phyloP scores from a whole-genome alignment of 768 basidiomycete species.

The Inosperma sp. region DNA sequence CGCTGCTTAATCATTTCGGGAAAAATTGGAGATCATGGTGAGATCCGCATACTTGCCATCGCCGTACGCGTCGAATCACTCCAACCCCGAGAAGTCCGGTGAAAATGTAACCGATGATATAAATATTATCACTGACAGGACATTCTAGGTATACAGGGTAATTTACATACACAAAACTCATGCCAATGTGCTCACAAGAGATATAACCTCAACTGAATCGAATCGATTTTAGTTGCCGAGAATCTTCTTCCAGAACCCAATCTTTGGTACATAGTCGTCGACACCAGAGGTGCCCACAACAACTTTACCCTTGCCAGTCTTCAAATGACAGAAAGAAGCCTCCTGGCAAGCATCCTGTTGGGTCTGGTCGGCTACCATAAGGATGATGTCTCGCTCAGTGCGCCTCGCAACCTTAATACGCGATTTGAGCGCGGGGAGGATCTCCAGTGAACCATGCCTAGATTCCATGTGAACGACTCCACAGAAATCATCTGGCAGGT shows the following conservation, averaged over 20 bases:
- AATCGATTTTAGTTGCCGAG: too few relatives aligned
- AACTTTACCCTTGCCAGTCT: constrained; percentile 34
- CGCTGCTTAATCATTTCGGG: background rate
- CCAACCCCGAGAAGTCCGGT: background rate
- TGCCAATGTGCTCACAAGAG: too few relatives aligned
- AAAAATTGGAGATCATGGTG: background rate
- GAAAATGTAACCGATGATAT: background rate
- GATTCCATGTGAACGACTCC: constrained; percentile 35
- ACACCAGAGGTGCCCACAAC: constrained; percentile 41
- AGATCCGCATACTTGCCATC: constrained; percentile 1
- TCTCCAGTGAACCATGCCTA: constrained; percentile 28
- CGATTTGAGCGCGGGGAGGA: constrained; percentile 32
- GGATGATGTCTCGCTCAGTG: constrained; percentile 34
- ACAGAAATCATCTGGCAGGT: constrained; percentile 34
- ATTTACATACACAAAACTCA: background rate
- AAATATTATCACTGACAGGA: background rate
- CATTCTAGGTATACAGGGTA: background rate
- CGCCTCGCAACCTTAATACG: constrained; percentile 32
- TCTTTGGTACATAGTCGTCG: constrained; percentile 32
- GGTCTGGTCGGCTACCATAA: constrained; percentile 32
- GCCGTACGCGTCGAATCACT: background rate
- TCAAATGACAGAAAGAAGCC: constrained; percentile 39
- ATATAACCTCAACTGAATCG: too few relatives aligned
- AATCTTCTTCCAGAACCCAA: constrained; percentile 41
- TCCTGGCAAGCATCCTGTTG: constrained; percentile 18